phyloP scores from a whole-genome alignment of 768 basidiomycete species.

The Suillus bovinus region DNA sequence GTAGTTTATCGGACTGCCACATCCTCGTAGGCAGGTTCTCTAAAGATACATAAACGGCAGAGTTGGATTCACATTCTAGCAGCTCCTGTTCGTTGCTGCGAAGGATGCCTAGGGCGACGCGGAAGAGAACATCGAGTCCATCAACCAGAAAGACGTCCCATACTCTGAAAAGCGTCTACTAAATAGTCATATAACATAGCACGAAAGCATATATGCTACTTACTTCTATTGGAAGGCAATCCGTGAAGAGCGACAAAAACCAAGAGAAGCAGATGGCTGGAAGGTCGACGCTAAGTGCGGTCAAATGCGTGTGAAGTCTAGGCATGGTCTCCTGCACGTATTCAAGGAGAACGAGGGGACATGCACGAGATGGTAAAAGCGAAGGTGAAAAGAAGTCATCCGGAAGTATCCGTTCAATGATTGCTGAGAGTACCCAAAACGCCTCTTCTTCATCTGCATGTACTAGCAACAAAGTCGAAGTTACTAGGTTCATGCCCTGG shows the following conservation, averaged over 20 bases:
- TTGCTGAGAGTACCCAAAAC: slow-evolving; percentile 90
- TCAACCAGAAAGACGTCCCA: slow-evolving; percentile 97
- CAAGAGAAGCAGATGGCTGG: slow-evolving; percentile 97
- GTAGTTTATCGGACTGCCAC: slow-evolving; percentile 90
- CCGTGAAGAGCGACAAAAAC: slow-evolving; percentile 96
- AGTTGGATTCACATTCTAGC: slow-evolving; percentile 78
- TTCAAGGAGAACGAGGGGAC: slow-evolving; percentile 87
- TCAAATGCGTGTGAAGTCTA: slow-evolving; percentile 73
- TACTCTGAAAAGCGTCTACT: slow-evolving; percentile 86
- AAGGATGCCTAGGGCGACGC: slow-evolving; percentile 86
- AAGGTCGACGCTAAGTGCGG: slow-evolving; percentile 83
- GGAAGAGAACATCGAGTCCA: slow-evolving; percentile 87
- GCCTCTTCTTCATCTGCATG: slow-evolving; percentile 97
- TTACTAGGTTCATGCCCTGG: slow-evolving; percentile 94
- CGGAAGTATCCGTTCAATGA: slow-evolving; percentile 87
- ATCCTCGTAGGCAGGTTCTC: slow-evolving; percentile 89
- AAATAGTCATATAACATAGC: slow-evolving; percentile 7
- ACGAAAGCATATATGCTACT: slow-evolving; percentile 17
- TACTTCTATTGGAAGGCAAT: slow-evolving; percentile 94
- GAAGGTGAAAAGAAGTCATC: slow-evolving; percentile 93
- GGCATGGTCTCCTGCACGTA: slow-evolving; percentile 80
- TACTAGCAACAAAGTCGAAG: slow-evolving; percentile 90
- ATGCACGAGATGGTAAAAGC: slow-evolving; percentile 89
- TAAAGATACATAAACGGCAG: slow-evolving; percentile 86
- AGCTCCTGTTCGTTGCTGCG: slow-evolving; percentile 84